phyloP scores from a whole-genome alignment of 768 basidiomycete species.

The Pulveroboletus sp. region DNA sequence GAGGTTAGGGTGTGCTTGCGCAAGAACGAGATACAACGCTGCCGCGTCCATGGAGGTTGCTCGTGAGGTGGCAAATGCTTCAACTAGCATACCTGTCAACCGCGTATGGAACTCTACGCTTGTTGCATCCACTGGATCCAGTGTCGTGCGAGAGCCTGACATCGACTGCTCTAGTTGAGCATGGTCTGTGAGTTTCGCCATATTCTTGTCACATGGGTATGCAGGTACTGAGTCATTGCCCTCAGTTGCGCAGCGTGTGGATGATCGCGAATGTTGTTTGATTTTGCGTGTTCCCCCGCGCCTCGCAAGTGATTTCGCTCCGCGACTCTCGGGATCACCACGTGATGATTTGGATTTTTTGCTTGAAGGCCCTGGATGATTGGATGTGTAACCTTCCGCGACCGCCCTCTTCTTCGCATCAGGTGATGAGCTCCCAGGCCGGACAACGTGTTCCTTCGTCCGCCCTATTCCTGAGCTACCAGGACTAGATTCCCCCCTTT shows the following conservation, averaged over 20 bases:
- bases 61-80: conserved; percentile 66
- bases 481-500: neutral
- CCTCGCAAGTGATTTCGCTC: neutral
- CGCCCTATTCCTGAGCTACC: neutral
- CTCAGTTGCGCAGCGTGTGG: conserved; percentile 3
- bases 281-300: neutral
- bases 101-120: conserved; percentile 35
- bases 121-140: conserved; percentile 12
- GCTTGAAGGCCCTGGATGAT: conserved; percentile 10
- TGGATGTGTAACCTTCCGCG: neutral
- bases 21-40: conserved; percentile 47
- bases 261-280: conserved; percentile 7
- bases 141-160: neutral
- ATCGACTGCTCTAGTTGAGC: neutral
- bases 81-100: conserved; percentile 63
- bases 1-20: conserved; percentile 51
- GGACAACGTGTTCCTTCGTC: conserved; percentile 6
- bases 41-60: conserved; percentile 60
- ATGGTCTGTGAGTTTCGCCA: neutral
- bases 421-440: neutral
- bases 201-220: conserved; percentile 3
- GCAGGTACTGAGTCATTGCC: neutral
- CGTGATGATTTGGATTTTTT: conserved; percentile 21
- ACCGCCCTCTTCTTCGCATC: conserved; percentile 1
- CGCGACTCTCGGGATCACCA: neutral